Conservation (phyloP, 2,329 filamentous ascomycete species). For the Exophiala spinifera region DNA sequence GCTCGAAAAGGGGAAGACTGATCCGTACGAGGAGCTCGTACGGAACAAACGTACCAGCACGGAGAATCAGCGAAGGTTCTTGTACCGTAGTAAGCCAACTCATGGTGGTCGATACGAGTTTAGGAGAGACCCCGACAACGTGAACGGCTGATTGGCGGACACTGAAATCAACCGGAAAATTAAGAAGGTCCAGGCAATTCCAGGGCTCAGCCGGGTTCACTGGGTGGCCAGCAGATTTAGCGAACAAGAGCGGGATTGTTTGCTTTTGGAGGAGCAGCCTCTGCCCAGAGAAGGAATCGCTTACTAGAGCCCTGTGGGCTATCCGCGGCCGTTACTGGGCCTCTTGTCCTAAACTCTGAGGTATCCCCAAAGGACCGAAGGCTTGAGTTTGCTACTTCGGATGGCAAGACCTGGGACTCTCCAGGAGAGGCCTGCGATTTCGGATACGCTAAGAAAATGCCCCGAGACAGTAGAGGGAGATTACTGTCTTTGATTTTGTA, state of each 20-base stretch:
- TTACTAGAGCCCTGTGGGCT: background rate
- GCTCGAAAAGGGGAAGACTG: too few species aligned
- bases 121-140: too few species aligned
- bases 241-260: background rate
- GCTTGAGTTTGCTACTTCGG: slow-evolving; percentile 3
- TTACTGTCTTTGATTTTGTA: slow-evolving; percentile 26
- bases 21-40: too few species aligned
- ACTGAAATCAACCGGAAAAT: slow-evolving; percentile 7
- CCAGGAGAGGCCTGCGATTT: background rate
- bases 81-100: too few species aligned
- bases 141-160: slow-evolving; percentile 12
- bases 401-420: background rate
- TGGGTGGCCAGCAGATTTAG: background rate
- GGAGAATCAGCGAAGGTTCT: background rate
- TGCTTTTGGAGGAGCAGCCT: background rate
- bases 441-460: slow-evolving; percentile 10
- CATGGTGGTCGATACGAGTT: background rate
- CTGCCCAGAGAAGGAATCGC: background rate
- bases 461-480: slow-evolving; percentile 6
- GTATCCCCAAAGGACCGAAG: too few species aligned
- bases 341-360: too few species aligned
- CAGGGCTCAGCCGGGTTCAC: slow-evolving; percentile 2
- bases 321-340: background rate
- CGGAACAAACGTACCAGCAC: too few species aligned
- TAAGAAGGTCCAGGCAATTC: slow-evolving; percentile 8